Evolutionary conservation across 495 filamentous ascomycete species (phyloP), one percentile per base, ranked within the genome.

Genomic region (Sphaerosporella brunnea): DNA sequence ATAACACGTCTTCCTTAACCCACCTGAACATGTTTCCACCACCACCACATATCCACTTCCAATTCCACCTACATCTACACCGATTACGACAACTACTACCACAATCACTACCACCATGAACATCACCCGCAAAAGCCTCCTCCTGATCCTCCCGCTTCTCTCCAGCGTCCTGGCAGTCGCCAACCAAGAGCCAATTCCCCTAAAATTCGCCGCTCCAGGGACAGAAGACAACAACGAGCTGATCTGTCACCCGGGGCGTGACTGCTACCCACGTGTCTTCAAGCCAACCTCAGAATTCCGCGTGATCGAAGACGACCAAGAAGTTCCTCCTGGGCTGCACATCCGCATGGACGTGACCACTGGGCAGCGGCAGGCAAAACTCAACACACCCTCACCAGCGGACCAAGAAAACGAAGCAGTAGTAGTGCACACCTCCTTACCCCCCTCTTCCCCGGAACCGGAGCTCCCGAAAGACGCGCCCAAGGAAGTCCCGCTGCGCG

Each of bases 191-290:
- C 28, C 28, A 32, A n/a, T n/a, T n/a, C 36, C 36, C n/a, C n/a
- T 21, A 5, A 5, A 16, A 5, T 21, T 19, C 18, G 41, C 41
- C 1, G 41, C 41, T 26, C 37, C 13, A 2, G 37, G 15, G 10
- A 16, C 10, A 3, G 26, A 35, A 32, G 19, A 7, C 3, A 34
- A 16, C 20, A 18, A 1, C 16, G 55, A 55, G 3, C 48, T 79
- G n/a, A 78, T 82, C 53, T 82, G 78, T 48, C 74, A 78, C 52
- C 13, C 24, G 16, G 72, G 71, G 16, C 57, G 66, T 24, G 73
- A 74, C 25, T 82, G 78, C 56, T 80, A 81, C 53, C 77, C 78
- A 18, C 68, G 67, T 46, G 49, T 74, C 32, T 81, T 82, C 50
- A 65, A 69, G 21, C 63, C 78, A 0, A 81, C 74, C 0, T 53